Evolutionary conservation across 2,329 filamentous ascomycete genomes (phyloP), one percentile per base, ranked within the genome.

Genomic region (Aspergillus neoniger): DNA sequence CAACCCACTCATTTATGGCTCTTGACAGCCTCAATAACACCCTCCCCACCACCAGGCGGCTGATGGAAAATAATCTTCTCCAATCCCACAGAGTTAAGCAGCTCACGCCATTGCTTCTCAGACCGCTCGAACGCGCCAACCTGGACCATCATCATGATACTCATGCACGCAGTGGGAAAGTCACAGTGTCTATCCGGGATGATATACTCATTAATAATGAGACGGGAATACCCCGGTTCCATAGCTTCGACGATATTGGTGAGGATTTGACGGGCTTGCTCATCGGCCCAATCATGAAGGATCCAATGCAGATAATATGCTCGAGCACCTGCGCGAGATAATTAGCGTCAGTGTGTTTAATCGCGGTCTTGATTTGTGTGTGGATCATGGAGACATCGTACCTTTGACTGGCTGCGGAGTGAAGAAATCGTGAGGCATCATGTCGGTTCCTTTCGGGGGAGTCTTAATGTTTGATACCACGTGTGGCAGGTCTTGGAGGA

Each of bases 131-230:
- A 61, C 0, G 60, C 58, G 5, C 53, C 58, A 15, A 65, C 39
- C 50, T 62, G 54, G 19, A 65, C 19, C 68, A 70, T 63, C 67
- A 68, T 61, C 58, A 62, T 53, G 15, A 63, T 32, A 49, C 64
- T 57, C 50, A 64, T 32, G 30, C 54, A 59, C 17, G 61, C 53
- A 8, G 60, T 48, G 15, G 52, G 14, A 23, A 62, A 61, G 19
- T 65, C 53, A 25, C 61, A 64, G 0, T 61, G 59, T 12, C 17
- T 60, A 28, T 65, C 62, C 1, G 69, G 70, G 14, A 74, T 58
- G 19, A 74, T 65, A 7, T 59, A 63, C 12, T 75, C 72, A 44
- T 69, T 65, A 36, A 75, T 68, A 5, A 74, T 50, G 14, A 74
- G 52, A 2, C 58, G 58, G 3, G 68, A 71, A 28, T 68, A 66